Evolutionary conservation across 2,329 filamentous ascomycete genomes (phyloP), one percentile per base, ranked within the genome.

Genomic region (Pseudogymnoascus sp.): DNA sequence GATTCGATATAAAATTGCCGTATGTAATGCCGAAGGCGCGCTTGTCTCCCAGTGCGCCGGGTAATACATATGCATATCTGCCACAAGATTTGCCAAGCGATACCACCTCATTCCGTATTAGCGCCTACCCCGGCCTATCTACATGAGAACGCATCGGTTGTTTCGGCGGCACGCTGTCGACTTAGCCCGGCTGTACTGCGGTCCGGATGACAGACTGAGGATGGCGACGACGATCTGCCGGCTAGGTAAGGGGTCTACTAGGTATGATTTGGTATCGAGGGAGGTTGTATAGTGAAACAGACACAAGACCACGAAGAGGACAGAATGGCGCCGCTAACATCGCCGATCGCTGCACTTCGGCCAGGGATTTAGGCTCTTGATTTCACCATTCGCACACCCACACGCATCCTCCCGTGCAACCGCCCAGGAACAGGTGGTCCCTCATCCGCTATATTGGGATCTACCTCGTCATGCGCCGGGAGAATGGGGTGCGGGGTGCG

Each of bases 71-170:
- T 30, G 43, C 43, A 50, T 50, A 50, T 50, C 43, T 50, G 25
- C 43, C 43, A 30, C 43, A 14, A 30, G 43, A 50, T 50, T 25
- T 50, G 43, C 43, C 43, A 50, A 50, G 43, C 43, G 43, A 50
- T 30, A 16, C 3, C 14, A 11, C 43, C 8, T 22, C 22, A 16
- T 50, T 16, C 25, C 8, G 43, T 25, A 50, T 50, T 50, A 50
- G 43, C 43, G 22, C 25, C 14, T 50, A 16, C 43, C 43, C 43
- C 43, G 9, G 22, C 14, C 30, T 30, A 50, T 50, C 43, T 50
- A 50, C 43, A 50, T 50, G 43, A 50, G 43, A 30, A 50, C 14
- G 22, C 43, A 14, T 30, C 20, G 43, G 43, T 12, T 30, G 43
- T 50, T 50, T 50, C 43, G 43, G 4, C 22, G 14, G 2, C 35